A percentile compares a stretch with the other conserved stretches of the same genome.
Conservation (phyloP, 495 filamentous ascomycete genomes). For the Filosporella fistucella region DNA sequence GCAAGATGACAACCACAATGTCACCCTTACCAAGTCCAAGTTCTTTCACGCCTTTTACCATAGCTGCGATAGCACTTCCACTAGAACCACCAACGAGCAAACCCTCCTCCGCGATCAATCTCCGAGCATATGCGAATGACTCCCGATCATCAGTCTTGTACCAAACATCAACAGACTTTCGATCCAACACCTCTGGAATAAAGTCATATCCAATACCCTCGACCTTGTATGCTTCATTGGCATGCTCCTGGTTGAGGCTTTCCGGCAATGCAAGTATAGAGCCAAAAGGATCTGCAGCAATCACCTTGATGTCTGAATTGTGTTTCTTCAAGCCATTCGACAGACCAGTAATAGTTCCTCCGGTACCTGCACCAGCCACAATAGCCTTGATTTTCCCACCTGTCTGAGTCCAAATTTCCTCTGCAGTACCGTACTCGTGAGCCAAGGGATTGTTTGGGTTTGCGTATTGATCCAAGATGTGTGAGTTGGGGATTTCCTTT, state of each 20-base stretch:
- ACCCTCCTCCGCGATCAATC: slow-evolving; percentile 91
- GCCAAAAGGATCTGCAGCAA: slow-evolving; percentile 88
- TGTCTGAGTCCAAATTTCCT: slow-evolving; percentile 94
- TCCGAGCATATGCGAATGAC: slow-evolving; percentile 82
- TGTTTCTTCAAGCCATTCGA: slow-evolving; percentile 84
- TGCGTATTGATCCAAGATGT: slow-evolving; percentile 94
- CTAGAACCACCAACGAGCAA: slow-evolving; percentile 92
- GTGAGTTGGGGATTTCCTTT: slow-evolving; percentile 94
- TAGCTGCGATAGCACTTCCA: slow-evolving; percentile 85
- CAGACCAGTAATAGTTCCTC: slow-evolving; percentile 90
- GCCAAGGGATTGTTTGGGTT: slow-evolving; percentile 90
- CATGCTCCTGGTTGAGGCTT: slow-evolving; percentile 68
- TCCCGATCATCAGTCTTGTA: slow-evolving; percentile 96
- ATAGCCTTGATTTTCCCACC: slow-evolving; percentile 79
- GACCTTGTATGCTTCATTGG: slow-evolving; percentile 88
- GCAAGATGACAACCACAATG: slow-evolving; percentile 83
- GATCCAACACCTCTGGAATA: slow-evolving; percentile 88
- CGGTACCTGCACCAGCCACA: slow-evolving; percentile 91
- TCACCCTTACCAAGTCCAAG: slow-evolving; percentile 68
- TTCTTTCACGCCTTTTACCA: slow-evolving; percentile 75
- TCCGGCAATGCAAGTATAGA: slow-evolving; percentile 82
- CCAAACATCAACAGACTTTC: slow-evolving; percentile 81
- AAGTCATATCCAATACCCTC: slow-evolving; percentile 99
- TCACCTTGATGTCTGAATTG: slow-evolving; percentile 73
- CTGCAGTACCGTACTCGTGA: slow-evolving; percentile 90